Conservation (phyloP, 495 filamentous ascomycete species). For the Neurospora sp. region DNA sequence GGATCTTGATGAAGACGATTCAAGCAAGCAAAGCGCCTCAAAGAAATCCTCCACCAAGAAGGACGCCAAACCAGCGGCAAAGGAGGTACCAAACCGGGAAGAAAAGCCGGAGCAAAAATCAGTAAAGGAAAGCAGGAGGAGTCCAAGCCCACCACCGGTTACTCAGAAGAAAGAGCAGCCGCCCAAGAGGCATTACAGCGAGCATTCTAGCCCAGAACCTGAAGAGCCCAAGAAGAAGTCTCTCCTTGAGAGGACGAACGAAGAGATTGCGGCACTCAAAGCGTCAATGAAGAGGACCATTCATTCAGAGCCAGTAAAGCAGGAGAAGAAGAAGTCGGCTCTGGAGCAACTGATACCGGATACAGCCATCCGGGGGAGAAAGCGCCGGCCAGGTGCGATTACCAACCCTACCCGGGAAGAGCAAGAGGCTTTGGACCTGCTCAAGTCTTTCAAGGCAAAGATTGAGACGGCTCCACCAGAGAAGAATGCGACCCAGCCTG, state of each 20-base stretch:
- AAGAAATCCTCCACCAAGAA: conserved; percentile 19
- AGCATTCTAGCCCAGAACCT: conserved; percentile 37
- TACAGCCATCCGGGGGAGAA: conserved; percentile 70
- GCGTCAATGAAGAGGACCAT: conserved; percentile 82
- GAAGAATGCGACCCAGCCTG: conserved; percentile 26
- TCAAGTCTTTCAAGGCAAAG: conserved; percentile 70
- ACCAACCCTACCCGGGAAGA: conserved; percentile 39
- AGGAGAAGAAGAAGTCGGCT: conserved; percentile 51
- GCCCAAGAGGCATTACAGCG: conserved; percentile 5
- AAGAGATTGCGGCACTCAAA: conserved; percentile 82
- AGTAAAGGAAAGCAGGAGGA: conserved; percentile 13
- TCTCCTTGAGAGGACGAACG: conserved; percentile 61
- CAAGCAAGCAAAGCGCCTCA: conserved; percentile 13
- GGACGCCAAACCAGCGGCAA: conserved; percentile 21
- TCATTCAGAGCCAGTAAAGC: conserved; percentile 42
- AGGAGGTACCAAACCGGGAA: conserved; percentile 19
- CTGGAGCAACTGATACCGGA: conserved; percentile 77
- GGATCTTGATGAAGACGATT: conserved; percentile 34
- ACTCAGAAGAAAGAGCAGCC: conserved; percentile 12
- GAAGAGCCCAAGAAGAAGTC: conserved; percentile 35
- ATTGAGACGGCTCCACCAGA: conserved; percentile 51
- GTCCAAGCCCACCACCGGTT: conserved; percentile 12
- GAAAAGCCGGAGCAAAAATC: neutral
- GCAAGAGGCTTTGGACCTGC: conserved; percentile 49
- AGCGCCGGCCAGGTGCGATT: conserved; percentile 50